phyloP scores from a whole-genome alignment of 495 filamentous ascomycete species.

The Aspergillus sclerotiicarbonarius region DNA sequence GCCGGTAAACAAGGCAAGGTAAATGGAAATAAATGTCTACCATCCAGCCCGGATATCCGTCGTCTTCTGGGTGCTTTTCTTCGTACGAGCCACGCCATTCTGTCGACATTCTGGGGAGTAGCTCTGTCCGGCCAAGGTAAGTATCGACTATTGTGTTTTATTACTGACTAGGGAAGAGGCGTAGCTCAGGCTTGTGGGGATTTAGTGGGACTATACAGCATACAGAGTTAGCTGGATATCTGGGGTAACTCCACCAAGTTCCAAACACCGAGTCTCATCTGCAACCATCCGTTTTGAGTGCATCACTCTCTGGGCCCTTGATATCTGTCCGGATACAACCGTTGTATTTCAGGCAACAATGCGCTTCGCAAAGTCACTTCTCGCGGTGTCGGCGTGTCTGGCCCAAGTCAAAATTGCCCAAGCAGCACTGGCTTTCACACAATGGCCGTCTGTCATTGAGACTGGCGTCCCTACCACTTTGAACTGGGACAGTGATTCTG shows the following conservation, averaged over 20 bases:
- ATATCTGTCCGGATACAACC: too few relatives aligned
- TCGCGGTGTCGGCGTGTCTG: constrained; percentile 35
- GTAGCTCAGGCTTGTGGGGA: background rate
- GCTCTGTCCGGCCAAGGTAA: background rate
- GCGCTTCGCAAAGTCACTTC: constrained; percentile 30
- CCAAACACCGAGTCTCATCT: too few relatives aligned
- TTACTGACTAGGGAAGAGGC: background rate
- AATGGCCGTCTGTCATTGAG: constrained; percentile 37
- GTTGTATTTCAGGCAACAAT: constrained; percentile 17
- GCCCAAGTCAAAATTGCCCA: constrained; percentile 28
- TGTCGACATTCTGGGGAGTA: background rate
- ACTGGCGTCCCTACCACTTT: constrained; percentile 42
- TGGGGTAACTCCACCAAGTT: constrained; percentile 6
- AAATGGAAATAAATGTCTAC: background rate
- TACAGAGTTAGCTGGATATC: background rate
- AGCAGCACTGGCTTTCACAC: constrained; percentile 40
- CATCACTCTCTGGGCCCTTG: too few relatives aligned
- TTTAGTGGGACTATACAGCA: background rate
- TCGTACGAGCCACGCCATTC: background rate
- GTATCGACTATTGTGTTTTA: background rate
- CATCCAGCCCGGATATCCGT: background rate
- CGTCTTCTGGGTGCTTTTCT: background rate
- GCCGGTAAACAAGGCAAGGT: background rate
- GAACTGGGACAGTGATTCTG: constrained; percentile 40
- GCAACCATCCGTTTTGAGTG: too few relatives aligned